phyloP scores from a whole-genome alignment of 371 early-diverging fungal genomes.

The Sporodiniella umbellata region DNA sequence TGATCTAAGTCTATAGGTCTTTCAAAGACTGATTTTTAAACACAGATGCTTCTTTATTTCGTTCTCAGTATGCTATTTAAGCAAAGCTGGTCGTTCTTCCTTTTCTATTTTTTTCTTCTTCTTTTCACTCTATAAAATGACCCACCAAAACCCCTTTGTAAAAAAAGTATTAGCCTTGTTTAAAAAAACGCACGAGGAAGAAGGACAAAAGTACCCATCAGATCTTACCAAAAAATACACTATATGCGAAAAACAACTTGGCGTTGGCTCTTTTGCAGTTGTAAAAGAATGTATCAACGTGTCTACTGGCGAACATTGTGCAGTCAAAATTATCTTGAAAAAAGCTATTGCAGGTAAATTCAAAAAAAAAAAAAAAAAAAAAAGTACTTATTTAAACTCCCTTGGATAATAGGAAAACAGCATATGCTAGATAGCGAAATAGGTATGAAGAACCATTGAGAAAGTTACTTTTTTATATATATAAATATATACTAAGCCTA shows the following conservation, averaged over 20 bases:
- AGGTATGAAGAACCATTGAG: constrained; percentile 27
- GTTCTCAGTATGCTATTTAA: background rate
- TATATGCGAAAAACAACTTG: constrained; percentile 43
- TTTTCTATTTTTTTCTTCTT: background rate
- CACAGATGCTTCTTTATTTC: background rate
- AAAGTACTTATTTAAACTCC: background rate
- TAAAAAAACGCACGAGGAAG: constrained; percentile 37
- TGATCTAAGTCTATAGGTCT: no score
- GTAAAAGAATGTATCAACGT: constrained; percentile 65
- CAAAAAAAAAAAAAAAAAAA: background rate
- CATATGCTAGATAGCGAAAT: constrained; percentile 83
- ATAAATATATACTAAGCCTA: background rate
- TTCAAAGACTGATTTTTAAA: background rate
- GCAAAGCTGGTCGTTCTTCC: background rate
- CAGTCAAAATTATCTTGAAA: constrained; percentile 82
- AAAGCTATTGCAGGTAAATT: constrained; percentile 46
- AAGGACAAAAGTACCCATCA: constrained; percentile 28
- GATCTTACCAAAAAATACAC: constrained; percentile 39
- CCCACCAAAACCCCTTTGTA: constrained; percentile 25
- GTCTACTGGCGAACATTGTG: constrained; percentile 56
- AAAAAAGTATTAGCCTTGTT: constrained; percentile 36
- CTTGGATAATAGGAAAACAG: constrained; percentile 53
- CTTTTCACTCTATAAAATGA: background rate
- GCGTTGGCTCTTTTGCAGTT: constrained; percentile 78
- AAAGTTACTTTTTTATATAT: background rate